Evolutionary conservation across 192 early-diverging fungal species (phyloP), one percentile per base, ranked within the genome.

Genomic region (Entophlyctis helioformis): DNA sequence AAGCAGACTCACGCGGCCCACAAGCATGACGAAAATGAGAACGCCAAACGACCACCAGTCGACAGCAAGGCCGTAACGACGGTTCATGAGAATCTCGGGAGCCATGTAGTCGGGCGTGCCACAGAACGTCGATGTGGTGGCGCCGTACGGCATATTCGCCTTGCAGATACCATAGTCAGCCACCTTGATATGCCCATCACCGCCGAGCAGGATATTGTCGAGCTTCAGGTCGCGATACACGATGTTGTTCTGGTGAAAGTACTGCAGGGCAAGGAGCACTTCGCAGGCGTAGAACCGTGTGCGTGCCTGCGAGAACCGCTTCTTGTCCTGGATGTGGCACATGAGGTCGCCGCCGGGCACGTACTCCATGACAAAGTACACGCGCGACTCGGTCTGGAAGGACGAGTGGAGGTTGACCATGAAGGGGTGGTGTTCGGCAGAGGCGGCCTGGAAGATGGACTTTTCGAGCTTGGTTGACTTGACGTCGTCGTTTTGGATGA

Each of bases 321-420:
- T 86, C 44, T 67, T 60, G 42, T 83, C 79, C 60, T 96, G 92
- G 47, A 98, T 91, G 57, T 96, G 92, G 60, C 88, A 85, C 91
- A 98, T 96, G 67, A 98, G 61, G 59, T 98, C 94, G 38, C 94
- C 94, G 46, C 94, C 94, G 23, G 78, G 79, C 29, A 95, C 87
- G 60, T 96, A 98, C 52, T 98, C 94, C 88, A 95, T 96, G 7
- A 95, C 92, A 64, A 98, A 96, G 64, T 92, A 98, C 21, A 98
- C 75, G 43, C 91, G 79, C 31, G 78, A 81, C 33, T 84, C 78
- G 2, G 87, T 88, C 60, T 96, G 88, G 76, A 95, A 95, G 69
- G 86, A 87, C 16, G 91, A 93, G 58, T 98, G 91, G 44, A 98
- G 65, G 22, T 89, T 89, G 36, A 96, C 80, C 42, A 98, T 61